Percentiles rank a stretch among this genome's conserved stretches.
phyloP scores from a whole-genome alignment of 352 stramenopile species.

The Pseudoperonospora humuli region DNA sequence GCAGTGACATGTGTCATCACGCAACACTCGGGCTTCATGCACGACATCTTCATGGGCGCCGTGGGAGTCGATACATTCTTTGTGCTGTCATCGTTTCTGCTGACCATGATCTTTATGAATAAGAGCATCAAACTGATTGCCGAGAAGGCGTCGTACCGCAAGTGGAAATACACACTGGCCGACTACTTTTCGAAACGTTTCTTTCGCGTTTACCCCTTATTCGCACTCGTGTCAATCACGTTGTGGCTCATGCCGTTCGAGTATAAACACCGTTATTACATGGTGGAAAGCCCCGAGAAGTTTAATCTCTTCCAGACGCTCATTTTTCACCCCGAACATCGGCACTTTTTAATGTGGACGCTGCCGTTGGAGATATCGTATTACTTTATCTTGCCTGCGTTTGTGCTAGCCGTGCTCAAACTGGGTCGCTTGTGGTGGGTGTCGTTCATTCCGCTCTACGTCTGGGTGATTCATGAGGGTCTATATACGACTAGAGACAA shows the following conservation, averaged over 20 bases:
- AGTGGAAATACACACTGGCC: conserved; percentile 4
- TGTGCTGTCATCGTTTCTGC: conserved; percentile 12
- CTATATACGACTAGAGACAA: conserved; percentile 2
- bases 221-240: neutral
- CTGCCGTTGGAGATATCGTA: conserved; percentile 11
- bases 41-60: conserved; percentile 1
- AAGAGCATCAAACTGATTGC: conserved; percentile 8
- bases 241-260: conserved; percentile 8
- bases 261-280: conserved; percentile 5
- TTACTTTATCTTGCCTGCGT: conserved; percentile 8
- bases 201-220: conserved; percentile 10
- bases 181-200: conserved; percentile 15
- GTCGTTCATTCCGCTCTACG: neutral
- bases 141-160: conserved; percentile 2
- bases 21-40: conserved; percentile 2
- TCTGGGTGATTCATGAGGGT: conserved; percentile 10
- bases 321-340: conserved; percentile 6
- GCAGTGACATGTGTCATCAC: conserved; percentile 5
- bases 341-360: conserved; percentile 8
- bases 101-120: conserved; percentile 17
- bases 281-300: neutral
- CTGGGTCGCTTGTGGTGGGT: conserved; percentile 8
- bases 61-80: conserved; percentile 12
- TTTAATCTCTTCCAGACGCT: conserved; percentile 7
- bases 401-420: conserved; percentile 3